Evolutionary conservation across 2,329 filamentous ascomycete species (phyloP), one percentile per base, ranked within the genome.

Genomic region (Chaetomium sp.): DNA sequence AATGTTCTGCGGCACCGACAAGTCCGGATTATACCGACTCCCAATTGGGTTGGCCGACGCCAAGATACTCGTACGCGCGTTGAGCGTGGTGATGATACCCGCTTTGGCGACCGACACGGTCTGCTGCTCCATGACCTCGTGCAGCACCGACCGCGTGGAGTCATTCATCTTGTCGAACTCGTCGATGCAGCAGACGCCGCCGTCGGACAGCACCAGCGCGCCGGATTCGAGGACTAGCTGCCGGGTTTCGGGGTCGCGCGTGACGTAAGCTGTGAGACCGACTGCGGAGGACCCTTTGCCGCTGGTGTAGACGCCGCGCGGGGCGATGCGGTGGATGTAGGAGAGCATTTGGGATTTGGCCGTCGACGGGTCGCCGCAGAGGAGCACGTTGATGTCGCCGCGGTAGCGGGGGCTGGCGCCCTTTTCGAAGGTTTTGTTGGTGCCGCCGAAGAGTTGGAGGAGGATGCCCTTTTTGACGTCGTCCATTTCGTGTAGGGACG

Each of bases 381-480:
- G 86, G 44, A 99, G 80, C 50, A 99, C 83, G 69, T 99, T 99
- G 76, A 99, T 96, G 71, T 99, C 94, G 60, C 94, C 94, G 76
- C 94, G 84, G 71, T 99, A 99, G 65, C 88, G 91, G 6, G 94
- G 94, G 67, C 89, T 96, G 56, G 91, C 94, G 54, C 94, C 94
- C 72, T 96, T 97, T 57, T 95, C 84, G 71, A 99, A 99, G 0
- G 89, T 89, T 75, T 99, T 99, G 77, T 99, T 99, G 37, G 94
- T 96, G 55, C 94, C 94, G 40, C 94, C 92, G 69, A 99, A 99
- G 42, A 99, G 82, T 68, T 99, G 94, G 4, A 99, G 84, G 9
- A 99, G 78, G 59, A 99, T 96, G 9, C 94, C 94, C 74, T 99
- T 99, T 79, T 99, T 99, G 48, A 97, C 91, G 66, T 99, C 94